phyloP scores from a whole-genome alignment of 208 protist species.

The Porcisia deanei region DNA sequence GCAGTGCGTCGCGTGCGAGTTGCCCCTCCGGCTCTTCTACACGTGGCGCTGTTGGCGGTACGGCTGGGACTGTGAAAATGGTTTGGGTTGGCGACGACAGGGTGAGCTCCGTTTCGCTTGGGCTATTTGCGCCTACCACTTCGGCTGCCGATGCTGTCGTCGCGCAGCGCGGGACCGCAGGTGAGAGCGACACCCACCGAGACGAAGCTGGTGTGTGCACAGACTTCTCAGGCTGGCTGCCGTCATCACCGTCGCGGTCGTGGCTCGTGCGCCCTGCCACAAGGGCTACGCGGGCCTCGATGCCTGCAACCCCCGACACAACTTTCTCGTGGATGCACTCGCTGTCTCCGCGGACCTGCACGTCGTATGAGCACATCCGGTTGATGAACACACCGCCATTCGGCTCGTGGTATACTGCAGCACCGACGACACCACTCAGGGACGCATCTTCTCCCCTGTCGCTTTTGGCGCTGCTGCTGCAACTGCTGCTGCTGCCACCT shows the following conservation, averaged over 20 bases:
- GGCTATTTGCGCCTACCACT: neutral
- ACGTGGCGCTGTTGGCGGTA: neutral
- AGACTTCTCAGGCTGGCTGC: neutral
- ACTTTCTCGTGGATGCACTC: neutral
- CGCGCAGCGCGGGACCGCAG: neutral
- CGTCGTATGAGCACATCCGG: neutral
- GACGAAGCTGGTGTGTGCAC: conserved; percentile 2
- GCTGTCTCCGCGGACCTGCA: neutral
- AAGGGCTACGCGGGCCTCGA: neutral
- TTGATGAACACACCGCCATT: neutral
- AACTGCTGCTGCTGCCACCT: neutral
- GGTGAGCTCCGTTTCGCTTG: neutral
- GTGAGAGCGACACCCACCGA: conserved; percentile 3
- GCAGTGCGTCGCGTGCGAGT: neutral
- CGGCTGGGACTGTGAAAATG: neutral
- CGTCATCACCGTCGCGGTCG: neutral
- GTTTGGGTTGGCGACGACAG: neutral
- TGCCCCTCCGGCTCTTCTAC: neutral
- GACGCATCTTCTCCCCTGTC: neutral
- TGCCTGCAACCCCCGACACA: neutral
- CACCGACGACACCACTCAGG: neutral
- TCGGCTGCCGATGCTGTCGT: neutral
- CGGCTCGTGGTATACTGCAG: neutral
- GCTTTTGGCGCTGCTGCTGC: conserved; percentile 3
- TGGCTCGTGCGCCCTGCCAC: neutral